Evolutionary conservation across 495 filamentous ascomycete species (phyloP).

Genomic region (Xylaria longipes): DNA sequence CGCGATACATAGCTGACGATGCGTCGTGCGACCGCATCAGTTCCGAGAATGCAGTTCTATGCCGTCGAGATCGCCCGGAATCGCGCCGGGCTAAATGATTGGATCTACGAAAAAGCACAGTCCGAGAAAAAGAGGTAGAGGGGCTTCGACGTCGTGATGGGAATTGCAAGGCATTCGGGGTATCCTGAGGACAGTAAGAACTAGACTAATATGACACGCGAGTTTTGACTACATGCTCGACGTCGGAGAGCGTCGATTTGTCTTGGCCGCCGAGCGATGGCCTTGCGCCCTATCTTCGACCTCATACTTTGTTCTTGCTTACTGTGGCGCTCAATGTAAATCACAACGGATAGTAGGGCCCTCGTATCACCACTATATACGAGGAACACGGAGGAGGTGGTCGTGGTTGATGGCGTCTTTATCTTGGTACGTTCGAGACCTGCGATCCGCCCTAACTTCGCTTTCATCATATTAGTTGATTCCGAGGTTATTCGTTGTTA

Average conservation of each 20-base stretch:
- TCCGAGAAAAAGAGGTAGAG: constrained; percentile 40
- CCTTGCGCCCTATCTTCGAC: neutral
- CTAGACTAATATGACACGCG: constrained; percentile 5
- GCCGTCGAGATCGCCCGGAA: constrained; percentile 96
- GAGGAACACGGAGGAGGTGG: neutral
- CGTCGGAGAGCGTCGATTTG: neutral
- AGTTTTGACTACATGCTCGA: neutral
- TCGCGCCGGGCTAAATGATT: constrained; percentile 87
- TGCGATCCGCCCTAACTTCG: neutral
- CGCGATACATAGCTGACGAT: neutral
- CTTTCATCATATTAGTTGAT: neutral
- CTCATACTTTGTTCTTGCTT: neutral
- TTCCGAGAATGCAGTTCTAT: constrained; percentile 97
- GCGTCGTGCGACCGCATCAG: constrained; percentile 42
- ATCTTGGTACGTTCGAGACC: neutral
- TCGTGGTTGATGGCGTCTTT: neutral
- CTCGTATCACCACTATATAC: neutral
- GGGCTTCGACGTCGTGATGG: neutral
- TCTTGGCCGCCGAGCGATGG: neutral
- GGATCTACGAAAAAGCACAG: constrained; percentile 81
- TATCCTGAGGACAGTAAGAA: neutral
- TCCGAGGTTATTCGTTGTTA: neutral
- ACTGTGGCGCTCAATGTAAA: neutral
- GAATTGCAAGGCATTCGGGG: neutral
- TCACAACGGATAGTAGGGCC: neutral